phyloP scores from a whole-genome alignment of 129 eudicot genomes.

The Saposhnikovia divaricata region DNA sequence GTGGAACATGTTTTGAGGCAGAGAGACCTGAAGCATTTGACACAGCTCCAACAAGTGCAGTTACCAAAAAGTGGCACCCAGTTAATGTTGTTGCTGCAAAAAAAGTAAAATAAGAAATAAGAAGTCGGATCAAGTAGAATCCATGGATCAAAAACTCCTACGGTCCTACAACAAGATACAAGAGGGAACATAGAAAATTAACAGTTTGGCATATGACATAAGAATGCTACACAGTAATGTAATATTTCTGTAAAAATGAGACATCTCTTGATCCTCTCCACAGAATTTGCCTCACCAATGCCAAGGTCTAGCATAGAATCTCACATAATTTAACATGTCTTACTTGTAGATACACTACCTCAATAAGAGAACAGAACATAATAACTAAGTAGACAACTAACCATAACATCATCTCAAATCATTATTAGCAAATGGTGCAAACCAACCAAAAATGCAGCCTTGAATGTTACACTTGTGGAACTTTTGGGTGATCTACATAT shows the following conservation, averaged over 20 bases:
- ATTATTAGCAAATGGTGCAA: not conserved
- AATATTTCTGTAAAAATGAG: not conserved
- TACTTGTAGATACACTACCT: not conserved
- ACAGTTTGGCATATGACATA: not conserved
- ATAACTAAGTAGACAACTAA: not conserved
- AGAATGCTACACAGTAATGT: not conserved
- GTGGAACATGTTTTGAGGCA: conserved; percentile 48
- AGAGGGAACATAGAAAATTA: not conserved
- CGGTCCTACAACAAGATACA: conserved; percentile 4
- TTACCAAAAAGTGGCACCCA: conserved; percentile 50
- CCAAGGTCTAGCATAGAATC: not conserved
- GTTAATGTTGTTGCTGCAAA: conserved; percentile 26
- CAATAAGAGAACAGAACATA: not conserved
- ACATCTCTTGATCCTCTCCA: not conserved
- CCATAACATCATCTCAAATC: not conserved
- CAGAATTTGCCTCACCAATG: not conserved
- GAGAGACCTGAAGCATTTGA: conserved; percentile 49
- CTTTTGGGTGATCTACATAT: not conserved
- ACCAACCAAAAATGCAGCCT: not conserved
- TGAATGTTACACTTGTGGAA: not conserved
- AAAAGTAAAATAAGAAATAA: not conserved
- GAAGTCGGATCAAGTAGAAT: not conserved
- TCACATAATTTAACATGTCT: not conserved
- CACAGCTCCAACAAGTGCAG: conserved; percentile 45
- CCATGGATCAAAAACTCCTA: conserved; percentile 4